phyloP scores from a whole-genome alignment of 805 yeast species.

The Ogataea nonfermentans region DNA sequence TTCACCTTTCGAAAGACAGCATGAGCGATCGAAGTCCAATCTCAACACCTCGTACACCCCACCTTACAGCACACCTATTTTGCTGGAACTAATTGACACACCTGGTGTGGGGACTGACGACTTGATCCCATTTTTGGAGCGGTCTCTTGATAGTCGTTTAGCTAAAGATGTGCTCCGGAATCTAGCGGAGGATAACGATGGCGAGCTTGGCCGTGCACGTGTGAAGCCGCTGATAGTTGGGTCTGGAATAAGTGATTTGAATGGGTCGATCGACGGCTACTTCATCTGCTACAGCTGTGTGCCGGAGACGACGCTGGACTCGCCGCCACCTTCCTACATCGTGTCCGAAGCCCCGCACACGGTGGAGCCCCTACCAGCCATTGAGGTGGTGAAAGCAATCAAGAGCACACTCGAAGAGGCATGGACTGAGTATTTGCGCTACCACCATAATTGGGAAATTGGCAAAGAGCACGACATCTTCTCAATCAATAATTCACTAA shows the following conservation, averaged over 20 bases:
- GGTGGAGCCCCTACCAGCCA: slow-evolving; percentile 10
- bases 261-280: slow-evolving; percentile 76
- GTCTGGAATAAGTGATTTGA: slow-evolving; percentile 74
- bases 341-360: slow-evolving; percentile 5
- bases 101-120: slow-evolving; percentile 67
- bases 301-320: slow-evolving; percentile 45
- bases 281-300: slow-evolving; percentile 66
- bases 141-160: slow-evolving; percentile 60
- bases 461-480: slow-evolving; percentile 70
- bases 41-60: slow-evolving; percentile 35
- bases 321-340: slow-evolving; percentile 53
- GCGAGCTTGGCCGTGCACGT: slow-evolving; percentile 24
- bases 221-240: slow-evolving; percentile 72
- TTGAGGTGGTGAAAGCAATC: slow-evolving; percentile 44
- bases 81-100: slow-evolving; percentile 70
- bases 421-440: slow-evolving; percentile 64
- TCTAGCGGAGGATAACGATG: slow-evolving; percentile 46
- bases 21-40: slow-evolving; percentile 7
- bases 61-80: slow-evolving; percentile 57
- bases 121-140: slow-evolving; percentile 74
- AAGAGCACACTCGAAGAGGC: slow-evolving; percentile 64
- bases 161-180: slow-evolving; percentile 59
- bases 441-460: slow-evolving; percentile 53
- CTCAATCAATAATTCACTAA: slow-evolving; percentile 55
- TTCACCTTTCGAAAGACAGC: slow-evolving; percentile 8